Base-by-base conservation (phyloP, 164 flowering plant species). In the Tetrastigma voinierianum region DNA sequence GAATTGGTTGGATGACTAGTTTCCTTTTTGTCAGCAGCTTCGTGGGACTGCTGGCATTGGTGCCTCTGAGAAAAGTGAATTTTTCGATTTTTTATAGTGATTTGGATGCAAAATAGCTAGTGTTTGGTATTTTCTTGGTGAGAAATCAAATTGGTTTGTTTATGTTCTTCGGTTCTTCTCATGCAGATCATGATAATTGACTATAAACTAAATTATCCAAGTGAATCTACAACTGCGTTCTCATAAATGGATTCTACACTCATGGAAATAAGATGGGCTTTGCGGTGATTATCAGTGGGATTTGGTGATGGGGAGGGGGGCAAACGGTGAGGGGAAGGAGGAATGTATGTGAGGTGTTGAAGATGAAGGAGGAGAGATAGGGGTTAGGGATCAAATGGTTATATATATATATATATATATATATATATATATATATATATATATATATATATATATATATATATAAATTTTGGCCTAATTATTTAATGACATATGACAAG, bases 171-270 rank as follows among this genome's bases (percentile, higher is more conserved):
- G 49, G n/a, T n/a, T n/a, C n/a, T 14, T 62, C 16, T 66, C 8
- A 3, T 32, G 49, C 86, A 86, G 90, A 80, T 85, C 19, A 85
- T 87, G 92, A 84, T 87, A 18, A 78, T 85, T 12, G 90, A 86
- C 73, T 81, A 78, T 70, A 86, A 84, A 47, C 60, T 87, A 43
- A 24, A 78, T 54, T 87, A 86, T 66, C 90, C 92, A 46, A 87
- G 88, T 76, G 92, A 90, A 65, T 78, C 86, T 62, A 88, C 90
- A 16, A 86, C 92, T 21, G 90, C 86, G 80, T 81, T 61, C 86
- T 87, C 19, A 87, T 87, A 51, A 87, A 87, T 58, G 83, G 88
- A 9, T 87, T 87, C 59, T 90, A 87, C 63, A 82, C 90, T 60
- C 76, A 76, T 54, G 92, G 92, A 54, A 80, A 81, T 61, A 68